These are phyloP conservation scores for Rhododendron vialii DNA, from an alignment of 148 eudicot genomes.

Conservation along the genomic window DNA sequence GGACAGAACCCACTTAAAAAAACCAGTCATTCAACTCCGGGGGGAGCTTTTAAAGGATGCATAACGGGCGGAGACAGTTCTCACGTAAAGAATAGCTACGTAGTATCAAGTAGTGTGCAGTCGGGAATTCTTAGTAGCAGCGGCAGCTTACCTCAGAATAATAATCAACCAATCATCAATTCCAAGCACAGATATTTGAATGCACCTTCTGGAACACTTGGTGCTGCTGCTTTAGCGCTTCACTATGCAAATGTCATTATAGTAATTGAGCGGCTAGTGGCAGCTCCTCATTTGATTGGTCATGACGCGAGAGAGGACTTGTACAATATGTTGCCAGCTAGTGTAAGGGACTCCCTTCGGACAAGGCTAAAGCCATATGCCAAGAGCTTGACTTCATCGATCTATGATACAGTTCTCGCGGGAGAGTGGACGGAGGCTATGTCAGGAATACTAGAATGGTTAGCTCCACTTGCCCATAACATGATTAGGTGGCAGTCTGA, in stretches of 20 bases:
- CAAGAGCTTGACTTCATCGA: constrained; percentile 30
- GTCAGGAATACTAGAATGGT: constrained; percentile 45
- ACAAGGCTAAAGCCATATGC: constrained; percentile 41
- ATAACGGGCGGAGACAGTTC: constrained; percentile 21
- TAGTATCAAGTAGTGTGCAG: constrained; percentile 12
- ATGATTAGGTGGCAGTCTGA: constrained; percentile 66
- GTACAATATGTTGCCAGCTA: constrained; percentile 57
- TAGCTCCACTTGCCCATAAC: constrained; percentile 66
- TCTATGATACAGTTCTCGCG: constrained; percentile 46
- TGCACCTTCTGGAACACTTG: constrained; percentile 52
- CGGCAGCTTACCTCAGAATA: neutral
- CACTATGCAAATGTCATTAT: constrained; percentile 63
- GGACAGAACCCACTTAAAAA: constrained; percentile 18
- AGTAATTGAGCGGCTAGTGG: constrained; percentile 52
- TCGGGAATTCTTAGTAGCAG: constrained; percentile 11
- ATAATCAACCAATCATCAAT: constrained; percentile 9
- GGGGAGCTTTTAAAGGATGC: constrained; percentile 27
- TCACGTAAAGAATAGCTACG: constrained; percentile 9
- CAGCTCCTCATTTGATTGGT: constrained; percentile 60
- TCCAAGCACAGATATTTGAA: constrained; percentile 26
- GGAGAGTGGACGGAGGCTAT: constrained; percentile 59
- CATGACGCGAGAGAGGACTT: constrained; percentile 60
- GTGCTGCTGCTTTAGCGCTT: constrained; percentile 53
- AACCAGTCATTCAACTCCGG: constrained; percentile 5
- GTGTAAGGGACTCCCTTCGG: constrained; percentile 35